Evolutionary conservation across 345 rosid genomes (phyloP), one percentile per base, ranked within the genome.

Genomic region (Eucalyptus marginata): DNA sequence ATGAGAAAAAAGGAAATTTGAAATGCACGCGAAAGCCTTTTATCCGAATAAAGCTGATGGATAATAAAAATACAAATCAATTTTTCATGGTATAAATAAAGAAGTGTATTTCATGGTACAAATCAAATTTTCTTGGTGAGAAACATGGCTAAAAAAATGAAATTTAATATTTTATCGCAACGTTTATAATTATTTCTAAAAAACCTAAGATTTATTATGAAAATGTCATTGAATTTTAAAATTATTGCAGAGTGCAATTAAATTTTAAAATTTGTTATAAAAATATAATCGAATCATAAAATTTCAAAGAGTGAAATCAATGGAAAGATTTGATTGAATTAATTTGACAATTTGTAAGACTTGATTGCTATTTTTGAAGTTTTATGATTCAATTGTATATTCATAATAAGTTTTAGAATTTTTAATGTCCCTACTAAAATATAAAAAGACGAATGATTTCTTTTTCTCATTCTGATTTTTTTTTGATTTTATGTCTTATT

Each of bases 321-420:
- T 56, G 13, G 6, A 56, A 56, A 56, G 0, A 20, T 52, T 24
- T 56, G 29, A 56, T 56, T 4, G 62, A 24, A 56, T 5, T 5
- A 9, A 56, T 56, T 56, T 56, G 29, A 24, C 4, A 56, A 56
- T 0, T 56, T 56, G 2, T 56, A 56, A 56, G 2, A 56, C 5
- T 56, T 56, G 12, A 24, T 56, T 24, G 5, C 3, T 24, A 22
- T 56, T 24, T 56, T 56, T 56, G 10, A 52, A 52, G 1, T 52
- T 18, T 52, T 52, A 52, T 1, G 4, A 52, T 52, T 52, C 0
- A 52, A 3, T 51, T 17, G 4, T 17, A 17, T 0, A 51, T 51
- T 51, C 22, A 0, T 17, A 51, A 51, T 1, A 17, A 17, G 4
- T 51, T 51, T 51, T 17, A 17, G 9, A 22, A 51, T 1, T 52